Conservation (phyloP, 2,329 filamentous ascomycete species). For the Aspergillus terreus region DNA sequence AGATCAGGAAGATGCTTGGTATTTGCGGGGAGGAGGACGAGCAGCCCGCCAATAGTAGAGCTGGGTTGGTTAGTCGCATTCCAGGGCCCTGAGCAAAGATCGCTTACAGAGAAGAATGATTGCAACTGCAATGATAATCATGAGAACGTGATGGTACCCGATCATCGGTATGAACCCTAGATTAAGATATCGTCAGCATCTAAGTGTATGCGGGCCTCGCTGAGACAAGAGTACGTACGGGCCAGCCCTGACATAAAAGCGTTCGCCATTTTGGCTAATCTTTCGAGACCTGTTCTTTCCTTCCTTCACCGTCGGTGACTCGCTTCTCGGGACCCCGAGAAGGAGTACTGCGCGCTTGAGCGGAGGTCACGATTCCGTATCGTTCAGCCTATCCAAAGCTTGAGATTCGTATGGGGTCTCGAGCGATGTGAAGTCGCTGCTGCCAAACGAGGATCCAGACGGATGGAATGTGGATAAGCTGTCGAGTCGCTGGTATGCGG, state of each 20-base stretch:
- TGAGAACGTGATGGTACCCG: conserved; percentile 81
- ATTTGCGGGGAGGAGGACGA: conserved; percentile 95
- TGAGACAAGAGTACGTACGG: conserved; percentile 25
- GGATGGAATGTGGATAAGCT: conserved; percentile 27
- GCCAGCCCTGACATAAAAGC: conserved; percentile 31
- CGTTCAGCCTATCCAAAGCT: background rate
- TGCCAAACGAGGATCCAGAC: conserved; percentile 2
- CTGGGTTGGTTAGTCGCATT: conserved; percentile 46
- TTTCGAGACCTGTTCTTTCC: conserved; percentile 6
- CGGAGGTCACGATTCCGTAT: conserved; percentile 7
- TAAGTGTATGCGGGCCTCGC: background rate
- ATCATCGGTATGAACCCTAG: conserved; percentile 58
- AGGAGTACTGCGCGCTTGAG: conserved; percentile 24
- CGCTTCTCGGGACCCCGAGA: conserved; percentile 40
- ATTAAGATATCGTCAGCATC: conserved; percentile 7
- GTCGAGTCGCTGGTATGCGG: background rate
- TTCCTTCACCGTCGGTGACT: conserved; percentile 21
- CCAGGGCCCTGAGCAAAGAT: background rate
- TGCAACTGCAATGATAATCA: conserved; percentile 90
- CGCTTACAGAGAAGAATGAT: conserved; percentile 91
- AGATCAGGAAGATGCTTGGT: conserved; percentile 93
- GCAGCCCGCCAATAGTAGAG: conserved; percentile 88
- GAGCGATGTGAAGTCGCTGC: too few relatives aligned
- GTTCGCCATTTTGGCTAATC: conserved; percentile 24
- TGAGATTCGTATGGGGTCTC: too few relatives aligned